phyloP scores from a whole-genome alignment of 192 early-diverging fungal genomes.

The Coemansia sp. region DNA sequence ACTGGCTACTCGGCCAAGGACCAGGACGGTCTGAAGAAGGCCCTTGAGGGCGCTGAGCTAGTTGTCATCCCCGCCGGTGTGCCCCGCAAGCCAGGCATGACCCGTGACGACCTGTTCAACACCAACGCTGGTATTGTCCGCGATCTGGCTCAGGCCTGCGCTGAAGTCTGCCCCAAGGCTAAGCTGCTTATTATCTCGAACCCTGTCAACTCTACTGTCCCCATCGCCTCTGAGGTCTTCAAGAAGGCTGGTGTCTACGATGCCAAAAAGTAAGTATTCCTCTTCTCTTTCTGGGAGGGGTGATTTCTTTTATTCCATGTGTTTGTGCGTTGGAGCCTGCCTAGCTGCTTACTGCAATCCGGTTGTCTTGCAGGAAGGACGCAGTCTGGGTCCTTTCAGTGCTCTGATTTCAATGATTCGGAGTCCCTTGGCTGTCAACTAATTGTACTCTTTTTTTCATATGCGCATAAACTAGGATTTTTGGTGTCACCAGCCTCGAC shows the following conservation, averaged over 20 bases:
- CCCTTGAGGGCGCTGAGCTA: constrained; percentile 72
- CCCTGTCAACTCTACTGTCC: constrained; percentile 97
- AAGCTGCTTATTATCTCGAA: constrained; percentile 89
- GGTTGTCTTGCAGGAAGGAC: neutral
- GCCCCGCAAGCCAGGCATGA: constrained; percentile 99
- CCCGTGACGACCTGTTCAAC: constrained; percentile 99
- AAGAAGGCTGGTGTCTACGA: constrained; percentile 88
- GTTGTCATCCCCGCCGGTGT: constrained; percentile 98
- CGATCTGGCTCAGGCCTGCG: constrained; percentile 77
- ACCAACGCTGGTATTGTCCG: constrained; percentile 92
- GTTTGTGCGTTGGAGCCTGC: neutral
- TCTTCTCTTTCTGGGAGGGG: neutral
- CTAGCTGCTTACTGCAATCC: constrained; percentile 15
- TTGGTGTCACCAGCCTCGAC: constrained; percentile 98
- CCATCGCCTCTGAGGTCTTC: constrained; percentile 89
- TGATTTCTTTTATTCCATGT: neutral
- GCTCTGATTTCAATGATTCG: neutral
- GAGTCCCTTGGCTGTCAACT: neutral
- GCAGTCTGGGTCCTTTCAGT: neutral
- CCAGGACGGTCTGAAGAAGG: constrained; percentile 72
- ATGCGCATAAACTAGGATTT: constrained; percentile 56
- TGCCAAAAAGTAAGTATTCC: constrained; percentile 60
- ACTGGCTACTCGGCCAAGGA: constrained; percentile 74
- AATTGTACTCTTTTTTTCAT: neutral
- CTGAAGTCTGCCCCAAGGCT: constrained; percentile 81